phyloP scores from a whole-genome alignment of 2,329 filamentous ascomycete species.

The Ceratocystis ficicola region DNA sequence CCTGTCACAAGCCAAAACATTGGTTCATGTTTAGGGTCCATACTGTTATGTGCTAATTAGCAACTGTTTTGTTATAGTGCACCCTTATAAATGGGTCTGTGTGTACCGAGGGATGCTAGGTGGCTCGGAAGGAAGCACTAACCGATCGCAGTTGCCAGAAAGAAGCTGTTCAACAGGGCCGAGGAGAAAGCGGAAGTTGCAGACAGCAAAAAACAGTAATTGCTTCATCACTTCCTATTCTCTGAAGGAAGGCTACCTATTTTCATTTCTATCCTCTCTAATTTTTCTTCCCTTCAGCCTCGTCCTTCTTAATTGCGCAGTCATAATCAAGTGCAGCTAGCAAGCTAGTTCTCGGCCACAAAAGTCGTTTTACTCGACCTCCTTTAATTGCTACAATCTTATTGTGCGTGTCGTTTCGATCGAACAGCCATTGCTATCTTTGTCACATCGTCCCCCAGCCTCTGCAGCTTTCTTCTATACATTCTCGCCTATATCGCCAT shows the following conservation, averaged over 20 bases:
- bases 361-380: not conserved
- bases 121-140: not conserved
- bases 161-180: not conserved
- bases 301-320: not conserved
- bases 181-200: not conserved
- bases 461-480: not conserved
- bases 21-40: not conserved
- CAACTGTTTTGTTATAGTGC: not conserved
- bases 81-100: not conserved
- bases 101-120: not conserved
- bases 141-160: constrained; percentile 1
- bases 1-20: constrained; percentile 11
- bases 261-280: not conserved
- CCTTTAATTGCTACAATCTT: not conserved
- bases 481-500: not conserved
- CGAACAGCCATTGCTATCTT: not conserved
- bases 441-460: not conserved
- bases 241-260: not conserved
- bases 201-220: not conserved
- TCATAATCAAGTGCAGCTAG: not conserved
- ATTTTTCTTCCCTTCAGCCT: not conserved
- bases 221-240: not conserved
- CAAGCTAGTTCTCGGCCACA: not conserved
- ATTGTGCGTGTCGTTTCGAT: not conserved
- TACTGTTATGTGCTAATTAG: not conserved